A percentile compares a stretch with the other conserved stretches of the same genome.
Conservation (phyloP, 1,139 yeast species). For the Geotrichum reessii region DNA sequence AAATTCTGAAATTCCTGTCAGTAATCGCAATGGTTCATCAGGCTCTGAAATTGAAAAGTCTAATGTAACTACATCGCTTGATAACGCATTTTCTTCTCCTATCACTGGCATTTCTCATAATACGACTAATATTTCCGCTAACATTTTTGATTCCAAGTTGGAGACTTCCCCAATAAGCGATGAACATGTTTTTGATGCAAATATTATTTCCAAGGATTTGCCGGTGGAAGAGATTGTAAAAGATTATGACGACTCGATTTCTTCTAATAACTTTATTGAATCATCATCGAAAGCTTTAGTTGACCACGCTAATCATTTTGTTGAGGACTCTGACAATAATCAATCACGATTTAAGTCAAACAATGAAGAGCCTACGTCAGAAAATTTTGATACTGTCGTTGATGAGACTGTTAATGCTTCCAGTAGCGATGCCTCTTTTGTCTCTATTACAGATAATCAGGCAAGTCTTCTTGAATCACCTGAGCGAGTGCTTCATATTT, state of each 20-base stretch:
- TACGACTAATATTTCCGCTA: neutral
- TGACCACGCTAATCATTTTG: neutral
- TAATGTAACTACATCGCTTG: neutral
- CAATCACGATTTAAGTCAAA: neutral
- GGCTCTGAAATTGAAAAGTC: neutral
- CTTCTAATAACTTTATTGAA: constrained; percentile 1
- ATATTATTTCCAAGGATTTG: neutral
- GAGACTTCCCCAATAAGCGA: neutral
- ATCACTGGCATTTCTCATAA: too few relatives aligned
- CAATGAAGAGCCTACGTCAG: neutral
- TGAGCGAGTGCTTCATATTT: neutral
- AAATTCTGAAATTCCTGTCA: neutral
- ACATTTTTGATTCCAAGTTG: neutral
- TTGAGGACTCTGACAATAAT: neutral
- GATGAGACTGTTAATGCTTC: neutral
- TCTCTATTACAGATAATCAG: neutral
- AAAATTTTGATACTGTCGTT: neutral
- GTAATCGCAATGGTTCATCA: neutral
- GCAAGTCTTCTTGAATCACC: neutral
- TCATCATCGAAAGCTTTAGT: neutral
- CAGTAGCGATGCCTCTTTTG: neutral
- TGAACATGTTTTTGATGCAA: neutral
- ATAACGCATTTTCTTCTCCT: neutral
- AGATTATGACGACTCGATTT: neutral
- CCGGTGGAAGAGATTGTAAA: neutral